Conservation (phyloP, 2,329 filamentous ascomycete genomes). For the Cordyceps pruinosa region DNA sequence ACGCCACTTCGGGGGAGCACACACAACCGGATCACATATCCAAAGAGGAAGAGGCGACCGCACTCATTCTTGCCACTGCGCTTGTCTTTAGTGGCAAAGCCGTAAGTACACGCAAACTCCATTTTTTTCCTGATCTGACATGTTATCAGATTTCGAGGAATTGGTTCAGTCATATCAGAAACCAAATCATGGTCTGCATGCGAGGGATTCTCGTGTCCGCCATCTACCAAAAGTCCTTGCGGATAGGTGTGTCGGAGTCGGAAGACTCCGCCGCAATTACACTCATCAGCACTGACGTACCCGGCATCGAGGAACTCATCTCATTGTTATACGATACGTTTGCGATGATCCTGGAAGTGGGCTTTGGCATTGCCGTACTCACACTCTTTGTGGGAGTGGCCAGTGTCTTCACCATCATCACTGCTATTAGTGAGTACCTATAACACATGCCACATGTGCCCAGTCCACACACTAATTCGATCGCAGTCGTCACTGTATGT, state of each 20-base stretch:
- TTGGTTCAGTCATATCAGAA: not conserved
- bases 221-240: not conserved
- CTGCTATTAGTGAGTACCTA: not conserved
- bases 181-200: not conserved
- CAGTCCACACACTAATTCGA: not conserved
- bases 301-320: not conserved
- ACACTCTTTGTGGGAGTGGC: not conserved
- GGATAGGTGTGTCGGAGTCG: not conserved
- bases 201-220: not conserved
- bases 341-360: not conserved
- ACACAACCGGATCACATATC: not conserved
- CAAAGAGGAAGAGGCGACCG: not conserved
- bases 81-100: constrained; percentile 3
- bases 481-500: not conserved
- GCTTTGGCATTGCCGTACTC: not conserved
- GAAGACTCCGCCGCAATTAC: constrained; percentile 1
- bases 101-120: no score
- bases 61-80: not conserved
- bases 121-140: not conserved
- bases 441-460: no score
- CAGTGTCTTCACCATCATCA: not conserved
- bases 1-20: not conserved
- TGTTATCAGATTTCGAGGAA: not conserved
- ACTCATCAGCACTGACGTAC: not conserved
- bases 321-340: not conserved